Evolutionary conservation across 1,284 basidiomycete genomes (phyloP), one percentile per base, ranked within the genome.

Genomic region (Irpex sp.): DNA sequence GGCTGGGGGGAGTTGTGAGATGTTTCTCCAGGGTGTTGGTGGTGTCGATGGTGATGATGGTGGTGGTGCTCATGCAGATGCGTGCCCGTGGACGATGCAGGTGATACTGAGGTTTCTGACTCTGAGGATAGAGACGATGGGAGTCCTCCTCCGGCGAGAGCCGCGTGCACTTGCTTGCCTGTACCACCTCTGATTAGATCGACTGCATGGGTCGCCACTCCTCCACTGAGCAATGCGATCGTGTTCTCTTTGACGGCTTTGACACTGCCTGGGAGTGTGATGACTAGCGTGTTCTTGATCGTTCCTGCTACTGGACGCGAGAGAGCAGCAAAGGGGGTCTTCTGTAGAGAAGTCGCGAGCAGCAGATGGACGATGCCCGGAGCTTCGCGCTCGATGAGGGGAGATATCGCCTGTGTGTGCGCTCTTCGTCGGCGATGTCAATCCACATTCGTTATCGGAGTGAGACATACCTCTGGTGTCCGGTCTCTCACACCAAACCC

Each of bases 241-340:
- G 94, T 71, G 69, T 89, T 93, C 72, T 96, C 93, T 64, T 81
- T 86, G 31, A 94, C 93, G 1, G 92, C 94, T 69, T 92, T 95
- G 21, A 88, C 83, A 67, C 91, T 93, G 0, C 94, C 94, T 0
- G 94, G 94, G 7, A 96, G 85, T 0, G 91, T 92, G 17, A 92
- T 80, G 34, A 96, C 78, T 15, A 96, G 79, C 0, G 88, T 88
- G 40, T 83, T 82, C 34, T 76, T 77, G 63, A 87, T 77, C 5
- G 91, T 89, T 0, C 94, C 94, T 2, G 91, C 92, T 13, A 94
- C 79, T 1, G 92, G 91, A 8, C 94, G 85, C 1, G 93, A 91
- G 7, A 96, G 81, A 0, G 92, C 91, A 2, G 92, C 94, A 37
- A 94, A 77, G 0, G 91, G 88, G 0, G 94, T 96, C 65, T 91